phyloP scores from a whole-genome alignment of 345 rosid genomes.

The Excoecaria cochinchinensis region DNA sequence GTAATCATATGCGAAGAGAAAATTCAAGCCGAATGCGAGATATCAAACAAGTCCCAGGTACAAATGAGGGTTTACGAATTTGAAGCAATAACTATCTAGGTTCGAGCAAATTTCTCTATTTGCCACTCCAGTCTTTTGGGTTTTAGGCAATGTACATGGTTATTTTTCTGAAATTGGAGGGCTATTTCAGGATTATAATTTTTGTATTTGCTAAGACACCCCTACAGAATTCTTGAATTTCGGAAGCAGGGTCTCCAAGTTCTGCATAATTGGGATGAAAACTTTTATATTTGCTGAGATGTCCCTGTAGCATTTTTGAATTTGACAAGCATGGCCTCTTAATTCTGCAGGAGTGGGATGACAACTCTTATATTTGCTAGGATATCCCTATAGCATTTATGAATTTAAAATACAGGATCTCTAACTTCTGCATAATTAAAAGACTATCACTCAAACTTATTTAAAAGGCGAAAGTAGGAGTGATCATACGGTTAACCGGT shows the following conservation, averaged over 20 bases:
- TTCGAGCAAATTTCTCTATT: constrained; percentile 11
- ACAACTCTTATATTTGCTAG: not conserved
- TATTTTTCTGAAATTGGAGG: not conserved
- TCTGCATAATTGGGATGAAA: not conserved
- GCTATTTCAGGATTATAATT: not conserved
- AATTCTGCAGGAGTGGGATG: not conserved
- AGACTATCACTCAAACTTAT: too few relatives aligned
- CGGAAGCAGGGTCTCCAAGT: not conserved
- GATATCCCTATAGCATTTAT: too few relatives aligned
- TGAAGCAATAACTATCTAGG: not conserved
- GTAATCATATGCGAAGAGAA: not conserved
- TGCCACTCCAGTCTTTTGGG: not conserved
- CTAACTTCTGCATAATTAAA: too few relatives aligned
- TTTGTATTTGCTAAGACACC: constrained; percentile 5
- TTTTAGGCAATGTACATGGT: not conserved
- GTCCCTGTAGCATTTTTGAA: not conserved
- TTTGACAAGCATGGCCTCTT: not conserved
- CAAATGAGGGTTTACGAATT: constrained; percentile 3
- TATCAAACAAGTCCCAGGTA: not conserved
- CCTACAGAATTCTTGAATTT: not conserved
- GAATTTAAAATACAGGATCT: too few relatives aligned
- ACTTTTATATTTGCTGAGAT: not conserved
- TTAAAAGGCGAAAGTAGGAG: too few relatives aligned
- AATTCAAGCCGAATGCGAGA: not conserved
- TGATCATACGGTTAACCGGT: too few relatives aligned